phyloP scores from a whole-genome alignment of 2,329 filamentous ascomycete species.

The Knufia fluminis region DNA sequence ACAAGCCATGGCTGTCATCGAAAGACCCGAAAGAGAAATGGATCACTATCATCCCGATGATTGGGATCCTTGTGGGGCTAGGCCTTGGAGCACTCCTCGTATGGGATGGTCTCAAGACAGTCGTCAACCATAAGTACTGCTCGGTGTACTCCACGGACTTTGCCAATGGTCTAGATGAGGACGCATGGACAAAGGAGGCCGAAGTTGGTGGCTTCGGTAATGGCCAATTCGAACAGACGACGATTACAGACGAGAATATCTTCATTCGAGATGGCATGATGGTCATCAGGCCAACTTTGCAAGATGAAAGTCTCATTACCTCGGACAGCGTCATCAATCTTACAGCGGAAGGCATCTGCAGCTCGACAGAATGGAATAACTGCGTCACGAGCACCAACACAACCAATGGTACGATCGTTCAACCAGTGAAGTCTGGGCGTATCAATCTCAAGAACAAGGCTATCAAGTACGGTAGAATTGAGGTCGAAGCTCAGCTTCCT shows the following conservation, averaged over 20 bases:
- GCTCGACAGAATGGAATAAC: not conserved
- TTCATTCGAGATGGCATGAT: constrained; percentile 42
- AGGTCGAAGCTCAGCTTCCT: constrained; percentile 46
- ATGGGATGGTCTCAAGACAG: constrained; percentile 63
- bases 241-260: constrained; percentile 38
- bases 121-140: constrained; percentile 67
- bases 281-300: constrained; percentile 48
- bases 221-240: constrained; percentile 49
- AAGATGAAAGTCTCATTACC: constrained; percentile 24
- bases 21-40: constrained; percentile 73
- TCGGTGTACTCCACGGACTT: constrained; percentile 59
- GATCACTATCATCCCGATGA: constrained; percentile 68
- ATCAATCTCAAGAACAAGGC: constrained; percentile 41
- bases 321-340: constrained; percentile 21
- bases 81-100: constrained; percentile 60
- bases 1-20: constrained; percentile 68
- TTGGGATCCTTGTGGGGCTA: constrained; percentile 62
- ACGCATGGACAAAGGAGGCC: constrained; percentile 43
- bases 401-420: constrained; percentile 40
- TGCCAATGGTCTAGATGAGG: constrained; percentile 40
- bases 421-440: constrained; percentile 42
- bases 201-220: constrained; percentile 40
- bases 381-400: constrained; percentile 27
- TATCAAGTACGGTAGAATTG: constrained; percentile 44
- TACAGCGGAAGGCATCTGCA: not conserved